phyloP scores from a whole-genome alignment of 2,329 filamentous ascomycete species.

The Botryotinia convoluta region DNA sequence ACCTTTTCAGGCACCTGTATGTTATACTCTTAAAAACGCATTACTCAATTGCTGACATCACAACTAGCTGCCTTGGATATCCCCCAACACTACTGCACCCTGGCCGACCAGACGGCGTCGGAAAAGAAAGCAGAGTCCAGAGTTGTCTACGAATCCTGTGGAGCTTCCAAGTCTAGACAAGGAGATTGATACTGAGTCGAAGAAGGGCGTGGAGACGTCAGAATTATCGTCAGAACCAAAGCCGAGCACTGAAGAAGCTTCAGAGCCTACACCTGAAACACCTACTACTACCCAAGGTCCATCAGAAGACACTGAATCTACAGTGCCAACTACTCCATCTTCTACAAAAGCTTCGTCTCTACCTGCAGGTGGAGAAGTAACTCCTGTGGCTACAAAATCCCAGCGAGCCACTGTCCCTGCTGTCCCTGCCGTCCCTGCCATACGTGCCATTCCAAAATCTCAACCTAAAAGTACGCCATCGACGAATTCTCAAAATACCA shows the following conservation, averaged over 20 bases:
- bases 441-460: constrained; percentile 41
- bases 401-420: constrained; percentile 43
- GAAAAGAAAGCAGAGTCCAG: constrained; percentile 44
- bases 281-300: constrained; percentile 39
- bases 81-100: constrained; percentile 48
- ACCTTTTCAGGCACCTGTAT: constrained; percentile 52
- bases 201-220: background rate
- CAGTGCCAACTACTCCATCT: constrained; percentile 55
- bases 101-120: constrained; percentile 49
- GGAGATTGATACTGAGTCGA: background rate
- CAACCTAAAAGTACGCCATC: constrained; percentile 40
- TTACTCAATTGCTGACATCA: constrained; percentile 32
- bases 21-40: constrained; percentile 29
- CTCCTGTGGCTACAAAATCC: constrained; percentile 31
- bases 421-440: constrained; percentile 42
- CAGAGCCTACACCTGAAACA: background rate
- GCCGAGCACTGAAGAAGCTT: background rate
- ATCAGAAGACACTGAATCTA: constrained; percentile 43
- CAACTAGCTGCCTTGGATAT: constrained; percentile 54
- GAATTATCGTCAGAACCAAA: background rate
- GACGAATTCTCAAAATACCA: constrained; percentile 23
- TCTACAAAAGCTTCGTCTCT: constrained; percentile 40
- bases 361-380: constrained; percentile 29
- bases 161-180: constrained; percentile 27
- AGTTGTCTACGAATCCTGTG: constrained; percentile 29